A percentile compares a stretch with the other conserved stretches of the same genome.
Evolutionary conservation across 345 rosid species (phyloP).

Genomic region (Gossypium mustelinum): DNA sequence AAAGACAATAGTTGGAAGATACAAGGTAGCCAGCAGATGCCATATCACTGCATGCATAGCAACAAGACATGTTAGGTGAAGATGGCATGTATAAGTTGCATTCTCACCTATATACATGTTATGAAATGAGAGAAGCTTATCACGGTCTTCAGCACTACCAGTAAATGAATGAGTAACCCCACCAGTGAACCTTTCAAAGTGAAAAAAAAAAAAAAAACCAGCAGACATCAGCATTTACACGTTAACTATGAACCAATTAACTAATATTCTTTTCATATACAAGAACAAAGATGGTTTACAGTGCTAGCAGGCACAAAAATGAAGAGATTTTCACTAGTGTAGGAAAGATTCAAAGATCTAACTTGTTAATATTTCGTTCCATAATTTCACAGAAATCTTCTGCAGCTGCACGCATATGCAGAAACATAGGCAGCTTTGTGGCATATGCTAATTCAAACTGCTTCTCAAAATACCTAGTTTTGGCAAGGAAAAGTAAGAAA

Average conservation of each 20-base stretch:
- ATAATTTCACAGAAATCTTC: constrained; percentile 79
- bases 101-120: constrained; percentile 72
- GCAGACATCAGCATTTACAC: not conserved
- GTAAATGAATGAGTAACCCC: constrained; percentile 96
- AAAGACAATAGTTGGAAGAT: not conserved
- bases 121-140: constrained; percentile 68
- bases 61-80: not conserved
- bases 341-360: constrained; percentile 10
- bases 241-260: not conserved
- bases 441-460: constrained; percentile 89
- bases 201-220: not conserved
- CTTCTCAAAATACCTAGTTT: constrained; percentile 82
- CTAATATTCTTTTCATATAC: not conserved
- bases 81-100: not conserved
- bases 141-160: constrained; percentile 63
- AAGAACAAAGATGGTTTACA: not conserved
- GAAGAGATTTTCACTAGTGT: not conserved
- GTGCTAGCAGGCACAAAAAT: not conserved
- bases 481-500: not conserved
- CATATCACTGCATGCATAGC: not conserved
- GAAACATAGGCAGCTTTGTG: constrained; percentile 89
- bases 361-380: constrained; percentile 69
- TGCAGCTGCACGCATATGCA: constrained; percentile 96
- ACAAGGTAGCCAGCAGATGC: not conserved
- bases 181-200: constrained; percentile 55